phyloP scores from a whole-genome alignment of 805 yeast species.

The Lachancea dasiensis region DNA sequence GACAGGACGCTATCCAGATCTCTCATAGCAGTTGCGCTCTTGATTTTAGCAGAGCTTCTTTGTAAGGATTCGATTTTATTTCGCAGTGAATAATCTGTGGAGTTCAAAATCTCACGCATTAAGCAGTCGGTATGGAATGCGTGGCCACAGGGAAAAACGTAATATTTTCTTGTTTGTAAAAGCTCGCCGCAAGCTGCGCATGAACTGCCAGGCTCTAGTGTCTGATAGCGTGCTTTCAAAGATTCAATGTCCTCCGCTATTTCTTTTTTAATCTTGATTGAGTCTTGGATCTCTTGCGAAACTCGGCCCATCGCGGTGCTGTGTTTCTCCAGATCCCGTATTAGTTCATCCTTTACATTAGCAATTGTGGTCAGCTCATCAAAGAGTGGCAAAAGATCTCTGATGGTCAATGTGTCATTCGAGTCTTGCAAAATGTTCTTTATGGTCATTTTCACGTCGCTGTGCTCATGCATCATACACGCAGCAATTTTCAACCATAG shows the following conservation, averaged over 20 bases:
- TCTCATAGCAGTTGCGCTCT: slow-evolving; percentile 25
- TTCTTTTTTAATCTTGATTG: slow-evolving; percentile 53
- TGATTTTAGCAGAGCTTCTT: slow-evolving; percentile 23
- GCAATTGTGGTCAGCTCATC: slow-evolving; percentile 81
- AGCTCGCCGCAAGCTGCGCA: slow-evolving; percentile 70
- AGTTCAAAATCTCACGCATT: slow-evolving; percentile 50
- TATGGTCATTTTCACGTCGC: slow-evolving; percentile 31
- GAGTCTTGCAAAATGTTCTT: slow-evolving; percentile 37
- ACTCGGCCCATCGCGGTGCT: slow-evolving; percentile 59
- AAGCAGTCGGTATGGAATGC: slow-evolving; percentile 86
- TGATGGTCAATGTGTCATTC: slow-evolving; percentile 54
- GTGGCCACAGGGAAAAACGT: slow-evolving; percentile 85
- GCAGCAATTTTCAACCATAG: slow-evolving; percentile 63
- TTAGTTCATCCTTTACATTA: slow-evolving; percentile 76
- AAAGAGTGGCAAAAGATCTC: slow-evolving; percentile 76
- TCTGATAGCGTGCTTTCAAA: slow-evolving; percentile 50
- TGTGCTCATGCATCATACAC: slow-evolving; percentile 26
- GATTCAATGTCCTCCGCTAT: slow-evolving; percentile 54
- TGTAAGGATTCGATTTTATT: slow-evolving; percentile 47
- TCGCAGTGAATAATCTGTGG: slow-evolving; percentile 62
- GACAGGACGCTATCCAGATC: slow-evolving; percentile 58
- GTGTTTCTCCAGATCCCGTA: slow-evolving; percentile 68
- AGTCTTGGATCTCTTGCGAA: slow-evolving; percentile 68
- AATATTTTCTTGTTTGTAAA: slow-evolving; percentile 64
- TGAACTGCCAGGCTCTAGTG: slow-evolving; percentile 77